These are phyloP conservation scores for Cystobasidium ongulense DNA, from an alignment of 768 basidiomycete species.

Conservation along the genomic window DNA sequence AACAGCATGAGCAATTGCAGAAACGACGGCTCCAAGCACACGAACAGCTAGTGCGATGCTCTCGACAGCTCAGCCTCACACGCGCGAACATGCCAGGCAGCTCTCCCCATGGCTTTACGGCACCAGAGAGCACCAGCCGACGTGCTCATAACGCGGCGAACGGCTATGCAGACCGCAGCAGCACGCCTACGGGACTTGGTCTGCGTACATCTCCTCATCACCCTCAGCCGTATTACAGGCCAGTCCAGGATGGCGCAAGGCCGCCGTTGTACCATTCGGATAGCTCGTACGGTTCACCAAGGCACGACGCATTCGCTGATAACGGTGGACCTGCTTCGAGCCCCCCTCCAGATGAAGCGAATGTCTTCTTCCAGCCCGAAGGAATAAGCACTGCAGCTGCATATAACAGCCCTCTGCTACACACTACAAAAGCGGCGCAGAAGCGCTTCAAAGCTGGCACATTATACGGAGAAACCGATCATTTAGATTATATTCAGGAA, in stretches of 20 bases:
- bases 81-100: neutral
- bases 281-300: neutral
- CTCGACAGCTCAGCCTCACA: neutral
- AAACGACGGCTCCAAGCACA: neutral
- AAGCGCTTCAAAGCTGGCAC: slow-evolving; percentile 11
- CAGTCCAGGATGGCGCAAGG: neutral
- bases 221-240: neutral
- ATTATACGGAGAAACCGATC: neutral
- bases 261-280: neutral
- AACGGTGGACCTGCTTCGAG: neutral
- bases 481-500: neutral
- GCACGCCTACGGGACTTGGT: neutral
- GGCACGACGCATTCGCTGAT: neutral
- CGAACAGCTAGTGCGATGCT: neutral
- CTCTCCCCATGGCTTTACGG: neutral
- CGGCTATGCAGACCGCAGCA: neutral
- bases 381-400: slow-evolving; percentile 11
- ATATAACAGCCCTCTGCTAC: neutral
- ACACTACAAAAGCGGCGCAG: neutral
- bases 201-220: neutral
- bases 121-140: neutral
- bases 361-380: neutral
- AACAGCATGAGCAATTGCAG: neutral
- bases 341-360: neutral
- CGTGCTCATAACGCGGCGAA: neutral